Conservation (phyloP, 352 stramenopile genomes). For the Phytophthora citrophthora region DNA sequence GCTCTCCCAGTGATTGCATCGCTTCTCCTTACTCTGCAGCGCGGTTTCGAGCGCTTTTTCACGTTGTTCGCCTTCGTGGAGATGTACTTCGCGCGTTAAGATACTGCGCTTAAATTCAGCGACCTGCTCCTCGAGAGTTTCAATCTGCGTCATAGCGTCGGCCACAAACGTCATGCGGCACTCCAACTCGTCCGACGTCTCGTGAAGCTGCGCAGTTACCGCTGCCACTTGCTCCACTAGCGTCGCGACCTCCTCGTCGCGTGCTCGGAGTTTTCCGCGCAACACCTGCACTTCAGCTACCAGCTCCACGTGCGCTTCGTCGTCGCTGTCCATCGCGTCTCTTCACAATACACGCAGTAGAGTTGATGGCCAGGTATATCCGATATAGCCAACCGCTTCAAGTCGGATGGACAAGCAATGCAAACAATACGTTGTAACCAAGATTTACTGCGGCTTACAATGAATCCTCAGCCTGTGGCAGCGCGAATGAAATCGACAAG, state of each 20-base stretch:
- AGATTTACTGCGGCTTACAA: constrained; percentile 1
- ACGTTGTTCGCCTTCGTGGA: constrained; percentile 56
- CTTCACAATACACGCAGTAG: constrained; percentile 4
- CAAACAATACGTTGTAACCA: constrained; percentile 4
- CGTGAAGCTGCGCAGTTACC: constrained; percentile 51
- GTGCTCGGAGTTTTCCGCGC: constrained; percentile 36
- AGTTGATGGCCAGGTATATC: neutral
- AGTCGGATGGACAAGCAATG: neutral
- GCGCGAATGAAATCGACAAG: constrained; percentile 23
- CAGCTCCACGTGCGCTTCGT: constrained; percentile 38
- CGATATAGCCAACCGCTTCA: constrained; percentile 2
- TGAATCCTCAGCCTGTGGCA: neutral
- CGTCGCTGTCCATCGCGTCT: constrained; percentile 31
- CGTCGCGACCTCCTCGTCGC: constrained; percentile 41
- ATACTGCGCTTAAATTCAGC: constrained; percentile 54
- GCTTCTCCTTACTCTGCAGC: constrained; percentile 45
- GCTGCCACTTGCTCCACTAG: constrained; percentile 45
- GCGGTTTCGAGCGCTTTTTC: constrained; percentile 31
- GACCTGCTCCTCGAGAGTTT: constrained; percentile 45
- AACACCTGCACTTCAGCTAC: constrained; percentile 44
- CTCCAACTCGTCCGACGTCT: constrained; percentile 64
- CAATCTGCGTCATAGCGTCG: constrained; percentile 51
- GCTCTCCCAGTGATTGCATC: constrained; percentile 58
- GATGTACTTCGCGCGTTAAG: constrained; percentile 69
- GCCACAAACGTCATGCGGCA: constrained; percentile 60